phyloP scores from a whole-genome alignment of 208 protist genomes.

The Hexamita inflata region DNA sequence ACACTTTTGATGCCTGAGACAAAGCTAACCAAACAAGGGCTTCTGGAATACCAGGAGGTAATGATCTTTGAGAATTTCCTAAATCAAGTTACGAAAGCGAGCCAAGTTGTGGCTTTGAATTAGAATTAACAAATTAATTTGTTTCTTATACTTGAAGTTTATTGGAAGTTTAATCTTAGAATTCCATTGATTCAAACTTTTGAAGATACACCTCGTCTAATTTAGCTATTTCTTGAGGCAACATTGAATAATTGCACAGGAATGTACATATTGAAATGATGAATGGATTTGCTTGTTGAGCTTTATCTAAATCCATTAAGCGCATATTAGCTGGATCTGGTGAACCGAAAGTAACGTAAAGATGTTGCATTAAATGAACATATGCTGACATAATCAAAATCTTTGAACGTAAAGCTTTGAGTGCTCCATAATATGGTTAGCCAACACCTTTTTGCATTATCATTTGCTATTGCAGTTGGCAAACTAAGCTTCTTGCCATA shows the following conservation, averaged over 20 bases:
- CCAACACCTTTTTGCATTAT: not conserved
- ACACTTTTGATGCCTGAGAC: not conserved
- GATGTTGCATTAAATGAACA: not conserved
- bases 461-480: not conserved
- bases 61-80: not conserved
- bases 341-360: not conserved
- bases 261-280: no score
- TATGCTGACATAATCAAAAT: not conserved
- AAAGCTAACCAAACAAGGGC: not conserved
- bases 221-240: no score
- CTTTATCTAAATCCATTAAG: not conserved
- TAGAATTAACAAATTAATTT: not conserved
- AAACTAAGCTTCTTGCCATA: not conserved
- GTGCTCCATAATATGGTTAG: not conserved
- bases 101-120: not conserved
- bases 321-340: not conserved
- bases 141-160: no score
- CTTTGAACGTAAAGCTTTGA: not conserved
- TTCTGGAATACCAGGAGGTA: slow-evolving; percentile 12
- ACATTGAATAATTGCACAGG: no score
- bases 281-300: no score
- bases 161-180: no score
- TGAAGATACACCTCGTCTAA: no score
- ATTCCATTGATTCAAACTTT: no score
- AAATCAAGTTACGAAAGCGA: slow-evolving; percentile 3